Evolutionary conservation across 441 rosid species (phyloP).

Genomic region (Kokia cookei): DNA sequence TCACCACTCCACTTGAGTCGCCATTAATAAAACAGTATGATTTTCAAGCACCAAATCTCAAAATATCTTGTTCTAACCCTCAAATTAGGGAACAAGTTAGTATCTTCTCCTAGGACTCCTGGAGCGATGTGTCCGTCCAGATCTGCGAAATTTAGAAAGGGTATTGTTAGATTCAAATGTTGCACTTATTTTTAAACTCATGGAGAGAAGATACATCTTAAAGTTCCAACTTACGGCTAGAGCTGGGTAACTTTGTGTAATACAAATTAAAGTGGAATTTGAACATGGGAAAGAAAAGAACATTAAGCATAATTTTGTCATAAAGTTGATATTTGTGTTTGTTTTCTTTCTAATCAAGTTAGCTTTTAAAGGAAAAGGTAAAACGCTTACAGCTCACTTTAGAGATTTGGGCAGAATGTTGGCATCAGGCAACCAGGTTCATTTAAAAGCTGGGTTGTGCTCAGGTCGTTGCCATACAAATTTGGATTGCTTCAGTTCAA

Average conservation of each 20-base stretch:
- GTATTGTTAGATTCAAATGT: not conserved
- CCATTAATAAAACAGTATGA: not conserved
- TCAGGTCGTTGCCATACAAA: not conserved
- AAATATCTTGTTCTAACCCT: slow-evolving; percentile 2
- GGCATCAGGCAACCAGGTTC: not conserved
- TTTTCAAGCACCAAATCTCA: slow-evolving; percentile 5
- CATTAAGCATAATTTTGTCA: not conserved
- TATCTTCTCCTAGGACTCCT: slow-evolving; percentile 86
- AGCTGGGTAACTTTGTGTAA: not conserved
- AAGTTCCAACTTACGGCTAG: not conserved
- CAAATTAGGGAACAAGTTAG: slow-evolving; percentile 16
- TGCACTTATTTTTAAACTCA: not conserved
- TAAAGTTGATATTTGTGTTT: not conserved
- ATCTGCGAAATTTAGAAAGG: slow-evolving; percentile 27
- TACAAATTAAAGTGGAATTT: not conserved
- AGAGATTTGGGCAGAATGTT: not conserved
- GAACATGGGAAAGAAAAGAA: not conserved
- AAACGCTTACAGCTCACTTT: not conserved
- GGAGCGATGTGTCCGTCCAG: slow-evolving; percentile 66
- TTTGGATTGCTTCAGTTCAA: not conserved
- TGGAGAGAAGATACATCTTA: no score
- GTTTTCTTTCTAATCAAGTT: not conserved
- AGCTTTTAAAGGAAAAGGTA: not conserved
- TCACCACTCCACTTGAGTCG: not conserved
- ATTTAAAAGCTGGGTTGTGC: not conserved